A percentile compares a stretch with the other conserved stretches of the same genome.
Evolutionary conservation across 805 yeast species (phyloP).

Genomic region (Candida dendrica): DNA sequence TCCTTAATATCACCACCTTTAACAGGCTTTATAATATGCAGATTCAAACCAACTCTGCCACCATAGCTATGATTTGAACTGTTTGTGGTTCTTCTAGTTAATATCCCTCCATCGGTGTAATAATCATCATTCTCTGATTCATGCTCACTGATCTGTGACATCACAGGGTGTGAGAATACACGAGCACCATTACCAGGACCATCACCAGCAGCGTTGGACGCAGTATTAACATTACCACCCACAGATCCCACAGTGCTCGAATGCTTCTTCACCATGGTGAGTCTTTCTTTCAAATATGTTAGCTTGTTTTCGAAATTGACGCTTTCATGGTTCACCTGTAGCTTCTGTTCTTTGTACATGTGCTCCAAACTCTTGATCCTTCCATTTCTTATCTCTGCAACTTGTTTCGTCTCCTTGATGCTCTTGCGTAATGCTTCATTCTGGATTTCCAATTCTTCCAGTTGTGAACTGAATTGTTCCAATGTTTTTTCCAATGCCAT

Average conservation of each 20-base stretch:
- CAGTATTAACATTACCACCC: too few relatives aligned
- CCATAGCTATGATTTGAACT: constrained; percentile 1
- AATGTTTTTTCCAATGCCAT: constrained; percentile 51
- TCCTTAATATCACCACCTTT: constrained; percentile 30
- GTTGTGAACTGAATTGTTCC: background rate
- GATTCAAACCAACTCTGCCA: constrained; percentile 40
- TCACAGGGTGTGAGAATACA: background rate
- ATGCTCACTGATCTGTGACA: background rate
- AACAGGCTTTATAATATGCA: constrained; percentile 55
- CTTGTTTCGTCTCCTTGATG: constrained; percentile 43
- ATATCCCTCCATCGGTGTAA: background rate
- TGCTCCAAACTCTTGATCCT: constrained; percentile 49
- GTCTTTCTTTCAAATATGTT: constrained; percentile 18
- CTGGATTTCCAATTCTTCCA: constrained; percentile 1
- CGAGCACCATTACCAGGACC: background rate
- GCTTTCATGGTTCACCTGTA: constrained; percentile 40
- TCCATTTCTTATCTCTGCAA: constrained; percentile 49
- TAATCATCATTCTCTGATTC: too few relatives aligned
- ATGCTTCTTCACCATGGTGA: constrained; percentile 16
- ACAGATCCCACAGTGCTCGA: too few relatives aligned
- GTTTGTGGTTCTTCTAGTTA: constrained; percentile 4
- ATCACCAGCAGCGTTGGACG: background rate
- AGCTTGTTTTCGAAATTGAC: constrained; percentile 40
- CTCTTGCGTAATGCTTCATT: constrained; percentile 30
- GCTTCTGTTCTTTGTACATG: constrained; percentile 43